Base-by-base conservation (phyloP, 441 rosid species). In the Arabidopsis hybrid region DNA sequence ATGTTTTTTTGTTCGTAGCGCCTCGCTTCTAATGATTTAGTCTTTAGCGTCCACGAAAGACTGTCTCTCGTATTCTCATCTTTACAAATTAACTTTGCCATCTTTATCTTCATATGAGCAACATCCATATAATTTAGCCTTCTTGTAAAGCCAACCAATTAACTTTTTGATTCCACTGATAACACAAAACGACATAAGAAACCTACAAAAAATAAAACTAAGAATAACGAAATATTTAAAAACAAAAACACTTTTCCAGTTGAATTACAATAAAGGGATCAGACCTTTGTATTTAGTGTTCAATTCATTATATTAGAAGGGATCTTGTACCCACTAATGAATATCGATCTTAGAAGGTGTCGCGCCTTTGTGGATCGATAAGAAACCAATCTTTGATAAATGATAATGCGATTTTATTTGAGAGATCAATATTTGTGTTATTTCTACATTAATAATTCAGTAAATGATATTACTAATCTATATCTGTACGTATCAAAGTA, bases 401-500 rank as follows among this genome's bases (percentile, higher is more conserved):
- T 60, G 32, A 10, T 39, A 5, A 6, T 21, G 40, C 45, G 8
- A 40, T 67, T 17, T 40, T 6, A 40, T 3, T 1, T 12, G 61
- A 39, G 52, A 40, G 52, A 31, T 16, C 62, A 53, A 29, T 16
- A 67, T 29, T 6, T 26, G 34, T 12, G n/a, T 26, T 58, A 36
- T 36, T 46, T 58, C 8, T 39, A 38, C 36, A 31, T 49, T 18
- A 50, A 45, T 38, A 66, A 21, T 18, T n/a, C 14, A 38, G 32
- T 38, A 29, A 32, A 60, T 49, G 59, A 32, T 52, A 52, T 53
- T 35, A 56, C 40, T 11, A 21, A 45, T 14, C 46, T 11, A 72
- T 43, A 47, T 26, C 43, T 63, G 64, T 36, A 63, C 64, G 69
- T 34, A 51, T 62, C 5, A 32, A 21, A 21, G 26, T 21, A 21